These are phyloP conservation scores for Penicillium sumatraense DNA, from an alignment of 2,329 filamentous ascomycete species.

Conservation along the genomic window DNA sequence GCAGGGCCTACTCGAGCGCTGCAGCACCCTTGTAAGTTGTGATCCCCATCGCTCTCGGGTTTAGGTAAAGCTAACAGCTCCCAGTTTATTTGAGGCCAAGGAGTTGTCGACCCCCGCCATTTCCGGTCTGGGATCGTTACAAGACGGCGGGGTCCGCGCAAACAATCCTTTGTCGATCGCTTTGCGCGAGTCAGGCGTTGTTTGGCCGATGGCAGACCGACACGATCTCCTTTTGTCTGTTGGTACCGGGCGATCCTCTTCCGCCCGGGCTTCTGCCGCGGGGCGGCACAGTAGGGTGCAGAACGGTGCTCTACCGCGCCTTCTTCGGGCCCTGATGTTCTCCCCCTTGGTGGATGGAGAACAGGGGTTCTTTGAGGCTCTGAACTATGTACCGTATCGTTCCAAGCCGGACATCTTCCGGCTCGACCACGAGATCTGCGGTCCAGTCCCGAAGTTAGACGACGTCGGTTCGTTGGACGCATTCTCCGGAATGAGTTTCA, in stretches of 20 bases:
- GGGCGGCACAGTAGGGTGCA: neutral
- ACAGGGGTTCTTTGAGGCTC: conserved; percentile 17
- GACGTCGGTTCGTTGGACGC: conserved; percentile 5
- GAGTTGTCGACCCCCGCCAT: neutral
- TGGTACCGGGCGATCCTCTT: conserved; percentile 20
- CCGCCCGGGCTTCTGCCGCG: neutral
- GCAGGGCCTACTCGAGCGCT: conserved; percentile 13
- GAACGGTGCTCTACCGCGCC: conserved; percentile 16
- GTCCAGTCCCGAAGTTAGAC: conserved; percentile 12
- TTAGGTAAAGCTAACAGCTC: conserved; percentile 1
- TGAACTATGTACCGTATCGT: conserved; percentile 13
- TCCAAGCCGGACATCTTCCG: conserved; percentile 6
- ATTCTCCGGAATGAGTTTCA: conserved; percentile 11
- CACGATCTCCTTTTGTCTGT: conserved; percentile 26
- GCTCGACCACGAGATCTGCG: conserved; percentile 6
- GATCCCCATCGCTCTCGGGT: neutral
- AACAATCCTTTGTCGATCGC: conserved; percentile 28
- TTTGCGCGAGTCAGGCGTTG: conserved; percentile 18
- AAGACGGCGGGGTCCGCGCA: conserved; percentile 29
- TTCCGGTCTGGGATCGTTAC: conserved; percentile 19
- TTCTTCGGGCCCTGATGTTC: conserved; percentile 21
- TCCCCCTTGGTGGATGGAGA: conserved; percentile 27
- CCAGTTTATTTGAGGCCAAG: conserved; percentile 24
- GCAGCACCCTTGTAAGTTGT: conserved; percentile 25
- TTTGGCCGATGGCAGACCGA: conserved; percentile 24